Evolutionary conservation across 2,329 filamentous ascomycete genomes (phyloP).

Genomic region (Dothistroma pini): DNA sequence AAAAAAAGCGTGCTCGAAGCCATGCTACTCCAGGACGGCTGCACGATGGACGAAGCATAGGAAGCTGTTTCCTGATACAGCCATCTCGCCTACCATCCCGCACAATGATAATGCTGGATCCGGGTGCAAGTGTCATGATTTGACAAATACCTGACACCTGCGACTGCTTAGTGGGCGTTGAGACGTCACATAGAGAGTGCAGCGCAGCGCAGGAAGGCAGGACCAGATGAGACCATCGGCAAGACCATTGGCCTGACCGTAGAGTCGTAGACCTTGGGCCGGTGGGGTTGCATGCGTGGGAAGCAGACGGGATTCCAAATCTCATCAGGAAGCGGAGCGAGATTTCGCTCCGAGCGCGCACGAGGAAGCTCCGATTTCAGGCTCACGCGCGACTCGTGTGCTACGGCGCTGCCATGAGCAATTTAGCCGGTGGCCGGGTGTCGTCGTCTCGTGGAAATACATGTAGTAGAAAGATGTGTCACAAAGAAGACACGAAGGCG

Average conservation of each 20-base stretch:
- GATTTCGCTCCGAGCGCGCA: background rate
- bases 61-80: background rate
- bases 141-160: background rate
- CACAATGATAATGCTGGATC: background rate
- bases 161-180: background rate
- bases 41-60: background rate
- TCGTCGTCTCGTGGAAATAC: background rate
- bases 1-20: background rate
- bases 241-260: no score
- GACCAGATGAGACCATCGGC: background rate
- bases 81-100: background rate
- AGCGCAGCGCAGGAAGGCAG: background rate
- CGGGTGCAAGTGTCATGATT: slow-evolving; percentile 1
- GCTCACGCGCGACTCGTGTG: background rate
- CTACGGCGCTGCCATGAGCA: background rate
- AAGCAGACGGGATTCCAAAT: background rate
- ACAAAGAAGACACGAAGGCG: background rate
- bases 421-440: background rate
- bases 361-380: background rate
- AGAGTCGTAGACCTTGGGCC: no score
- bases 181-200: background rate
- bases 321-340: background rate
- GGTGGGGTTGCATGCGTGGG: background rate
- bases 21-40: background rate
- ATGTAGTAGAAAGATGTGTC: background rate